Evolutionary conservation across 192 early-diverging fungal species (phyloP), one percentile per base, ranked within the genome.

Genomic region (Gonapodya prolifera): DNA sequence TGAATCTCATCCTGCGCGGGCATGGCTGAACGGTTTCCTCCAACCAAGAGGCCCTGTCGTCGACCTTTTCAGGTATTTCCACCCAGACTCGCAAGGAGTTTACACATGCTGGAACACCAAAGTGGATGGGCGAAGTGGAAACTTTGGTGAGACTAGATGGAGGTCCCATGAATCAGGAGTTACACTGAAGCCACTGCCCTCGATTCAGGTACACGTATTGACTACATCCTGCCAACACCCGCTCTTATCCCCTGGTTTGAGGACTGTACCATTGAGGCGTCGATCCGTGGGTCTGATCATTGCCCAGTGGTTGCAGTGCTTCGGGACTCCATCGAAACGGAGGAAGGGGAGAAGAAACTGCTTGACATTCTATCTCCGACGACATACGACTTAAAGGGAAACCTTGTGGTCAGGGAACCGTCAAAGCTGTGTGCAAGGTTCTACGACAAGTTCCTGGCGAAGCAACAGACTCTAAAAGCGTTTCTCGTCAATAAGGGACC

Each of bases 251-350:
- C 86, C 13, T 91, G 87, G 88, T 83, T 93, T 74, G 82, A 81
- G n/a, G 84, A 78, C 30, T 85, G 89, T 30, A 80, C 89, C 69
- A 83, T 93, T 1, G 80, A 88, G 34, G 83, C 88, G 2, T 76
- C 87, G 0, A 79, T 94, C 16, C 80, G 88, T 71, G 94, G 94
- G 2, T 91, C 90, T 18, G 94, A 95, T 81, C 94, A 95, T 79
- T 95, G 94, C 77, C 93, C 92, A 0, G 91, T 94, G 0, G 78
- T 84, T 34, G 81, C 79, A 0, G 86, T 86, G 31, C 35, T 84
- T 8, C 18, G 75, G 23, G 77, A 79, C 23, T 35, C 0, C 28
- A 33, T 83, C 0, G 75, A 83, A 30, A 30, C 30, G 16, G 71
- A 32, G 2, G 31, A 2, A 13, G 71, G 29, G 18, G 18, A 45